phyloP scores from a whole-genome alignment of 73 alveolate species.

The Symbiodinium natans region DNA sequence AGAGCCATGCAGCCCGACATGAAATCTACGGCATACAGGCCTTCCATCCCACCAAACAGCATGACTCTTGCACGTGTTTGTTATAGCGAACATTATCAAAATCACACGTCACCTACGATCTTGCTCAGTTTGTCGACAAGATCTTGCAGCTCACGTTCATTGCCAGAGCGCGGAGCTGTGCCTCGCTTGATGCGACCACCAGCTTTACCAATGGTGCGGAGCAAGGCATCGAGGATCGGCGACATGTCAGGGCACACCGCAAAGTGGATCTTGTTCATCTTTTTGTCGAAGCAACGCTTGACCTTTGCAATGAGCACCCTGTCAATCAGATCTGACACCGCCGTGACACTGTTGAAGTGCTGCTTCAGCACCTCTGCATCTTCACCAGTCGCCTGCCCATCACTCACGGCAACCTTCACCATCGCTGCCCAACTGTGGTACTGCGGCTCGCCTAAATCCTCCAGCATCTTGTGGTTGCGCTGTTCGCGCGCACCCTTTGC shows the following conservation, averaged over 20 bases:
- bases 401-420: not conserved
- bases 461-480: conserved; percentile 1
- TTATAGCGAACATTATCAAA: not conserved
- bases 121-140: conserved; percentile 27
- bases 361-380: not conserved
- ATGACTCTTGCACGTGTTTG: not conserved
- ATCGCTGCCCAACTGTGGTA: conserved; percentile 31
- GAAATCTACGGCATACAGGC: conserved; percentile 25
- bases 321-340: not conserved
- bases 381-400: not conserved
- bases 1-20: conserved; percentile 26
- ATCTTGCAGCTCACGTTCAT: conserved; percentile 39
- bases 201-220: not conserved
- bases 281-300: conserved; percentile 23
- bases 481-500: not conserved
- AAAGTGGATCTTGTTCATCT: conserved; percentile 17
- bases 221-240: not conserved
- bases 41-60: conserved; percentile 35
- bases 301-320: conserved; percentile 23
- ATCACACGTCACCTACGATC: not conserved
- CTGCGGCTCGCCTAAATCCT: conserved; percentile 10
- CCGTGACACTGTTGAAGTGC: conserved; percentile 1
- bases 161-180: conserved; percentile 32
- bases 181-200: conserved; percentile 50
- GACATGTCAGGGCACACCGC: conserved; percentile 18